Evolutionary conservation across 2,329 filamentous ascomycete species (phyloP), one percentile per base, ranked within the genome.

Genomic region (Leptographium procerum): DNA sequence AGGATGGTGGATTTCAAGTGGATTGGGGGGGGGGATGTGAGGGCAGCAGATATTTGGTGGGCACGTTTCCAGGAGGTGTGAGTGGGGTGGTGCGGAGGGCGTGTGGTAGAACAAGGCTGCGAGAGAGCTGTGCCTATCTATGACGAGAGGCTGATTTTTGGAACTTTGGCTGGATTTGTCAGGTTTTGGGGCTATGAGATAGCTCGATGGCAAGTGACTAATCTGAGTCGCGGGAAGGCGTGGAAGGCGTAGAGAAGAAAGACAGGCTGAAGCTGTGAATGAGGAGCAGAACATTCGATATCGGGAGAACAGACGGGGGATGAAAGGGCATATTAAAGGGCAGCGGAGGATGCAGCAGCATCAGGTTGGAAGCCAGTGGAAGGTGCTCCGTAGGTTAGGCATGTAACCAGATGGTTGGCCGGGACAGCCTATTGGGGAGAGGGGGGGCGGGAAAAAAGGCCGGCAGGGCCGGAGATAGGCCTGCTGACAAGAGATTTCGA

Each of bases 401-500:
- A 36, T 36, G 31, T 19, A 24, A 11, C 16, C 22, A 22, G 36
- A 10, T 55, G 53, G 53, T 45, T 22, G 24, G 34, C 16, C 31
- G n/a, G 31, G 22, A 24, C 6, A 29, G n/a, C 14, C 8, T 43
- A 22, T 14, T 8, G 16, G 31, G n/a, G n/a, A n/a, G 53, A 29
- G 22, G n/a, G 40, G 52, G 40, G 40, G 40, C 19, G 40, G 40
- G 40, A n/a, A 43, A n/a, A 43, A 53, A 36, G n/a, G 43, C 45
- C 55, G 55, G 55, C 45, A 56, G 28, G 31, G 43, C 55, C 55
- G 55, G 55, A 56, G 55, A 57, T 29, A 33, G 54, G 19, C 55
- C 29, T 47, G 55, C 29, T 50, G 55, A 50, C 45, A 36, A 7
- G 34, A 7, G 34, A 14, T 24, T n/a, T 40, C 13, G 33, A 43